Evolutionary conservation across 108 stramenopile species (phyloP), one percentile per base, ranked within the genome.

Genomic region (Skeletonema costatum): DNA sequence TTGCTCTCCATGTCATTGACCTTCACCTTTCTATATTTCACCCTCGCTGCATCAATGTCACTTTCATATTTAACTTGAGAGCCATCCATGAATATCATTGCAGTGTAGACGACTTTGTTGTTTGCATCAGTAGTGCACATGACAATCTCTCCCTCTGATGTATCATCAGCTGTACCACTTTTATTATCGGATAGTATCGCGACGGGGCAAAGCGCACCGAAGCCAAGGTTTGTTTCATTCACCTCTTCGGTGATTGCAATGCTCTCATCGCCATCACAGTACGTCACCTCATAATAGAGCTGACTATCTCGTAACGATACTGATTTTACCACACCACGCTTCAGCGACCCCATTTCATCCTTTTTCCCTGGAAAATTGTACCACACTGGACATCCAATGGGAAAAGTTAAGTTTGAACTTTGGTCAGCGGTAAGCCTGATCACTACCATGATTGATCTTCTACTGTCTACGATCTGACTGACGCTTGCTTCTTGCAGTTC

Each of bases 361-460:
- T 60, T 29, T 11, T 29, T 10, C 59, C 13, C 29, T 31, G 59
- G 10, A 31, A 60, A 60, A 60, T 60, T 60, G 59, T 60, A 60
- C 59, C 59, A 60, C 16, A 60, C 59, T 31, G 59, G 59, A 31
- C 59, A 60, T 60, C 59, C 59, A 31, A 60, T 31, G 29, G 59
- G 59, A 60, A 60, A 60, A 11, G 59, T 10, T 31, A 60, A 31
- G 11, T 60, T 31, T 1, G 25, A 11, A 29, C 29, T 30, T 31
- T 60, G 59, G 10, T 60, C 59, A 12, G 25, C 59, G 29, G 59
- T 30, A 12, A 60, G 59, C 39, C 12, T 41, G 39, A 41, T 41
- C 11, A 41, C 39, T 11, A 12, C 39, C 39, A 41, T 41, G 39
- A n/a, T n/a, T 41, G 10, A 11, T 11, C 10, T 41, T 10, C 39